A percentile compares a stretch with the other conserved stretches of the same genome.
phyloP scores from a whole-genome alignment of 495 filamentous ascomycete genomes.

The Daldinia concentrica region DNA sequence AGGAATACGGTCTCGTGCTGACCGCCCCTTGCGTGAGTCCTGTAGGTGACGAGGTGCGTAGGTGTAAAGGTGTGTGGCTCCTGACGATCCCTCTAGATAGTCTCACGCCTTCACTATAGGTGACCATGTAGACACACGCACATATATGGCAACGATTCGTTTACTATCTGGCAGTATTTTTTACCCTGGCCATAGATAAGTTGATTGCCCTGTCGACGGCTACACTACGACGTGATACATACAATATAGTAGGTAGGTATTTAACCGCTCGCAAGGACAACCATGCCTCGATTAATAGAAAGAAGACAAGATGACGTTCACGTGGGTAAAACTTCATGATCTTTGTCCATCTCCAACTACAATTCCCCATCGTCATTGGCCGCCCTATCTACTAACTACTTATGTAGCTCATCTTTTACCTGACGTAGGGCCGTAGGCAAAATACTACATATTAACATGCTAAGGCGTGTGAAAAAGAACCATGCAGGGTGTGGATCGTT shows the following conservation, averaged over 20 bases:
- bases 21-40: constrained; percentile 36
- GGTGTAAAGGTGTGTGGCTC: constrained; percentile 31
- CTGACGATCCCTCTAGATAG: constrained; percentile 29
- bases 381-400: constrained; percentile 34
- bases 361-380: constrained; percentile 26
- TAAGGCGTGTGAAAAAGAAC: constrained; percentile 26
- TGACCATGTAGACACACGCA: background rate
- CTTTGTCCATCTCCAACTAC: constrained; percentile 10
- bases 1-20: constrained; percentile 18
- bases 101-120: constrained; percentile 27
- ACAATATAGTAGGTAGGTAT: constrained; percentile 1
- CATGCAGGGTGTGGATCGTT: constrained; percentile 26
- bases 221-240: constrained; percentile 4
- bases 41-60: constrained; percentile 21
- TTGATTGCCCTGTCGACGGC: background rate
- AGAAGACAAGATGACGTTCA: constrained; percentile 14
- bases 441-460: constrained; percentile 20
- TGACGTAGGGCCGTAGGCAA: constrained; percentile 33
- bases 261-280: constrained; percentile 32
- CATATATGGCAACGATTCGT: background rate
- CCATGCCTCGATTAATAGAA: constrained; percentile 17
- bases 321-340: constrained; percentile 27
- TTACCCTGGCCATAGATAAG: background rate
- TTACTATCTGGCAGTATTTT: background rate
- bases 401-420: constrained; percentile 16